These are phyloP conservation scores for Biancaea sappan DNA, from an alignment of 306 rosid species.

Conservation along the genomic window DNA sequence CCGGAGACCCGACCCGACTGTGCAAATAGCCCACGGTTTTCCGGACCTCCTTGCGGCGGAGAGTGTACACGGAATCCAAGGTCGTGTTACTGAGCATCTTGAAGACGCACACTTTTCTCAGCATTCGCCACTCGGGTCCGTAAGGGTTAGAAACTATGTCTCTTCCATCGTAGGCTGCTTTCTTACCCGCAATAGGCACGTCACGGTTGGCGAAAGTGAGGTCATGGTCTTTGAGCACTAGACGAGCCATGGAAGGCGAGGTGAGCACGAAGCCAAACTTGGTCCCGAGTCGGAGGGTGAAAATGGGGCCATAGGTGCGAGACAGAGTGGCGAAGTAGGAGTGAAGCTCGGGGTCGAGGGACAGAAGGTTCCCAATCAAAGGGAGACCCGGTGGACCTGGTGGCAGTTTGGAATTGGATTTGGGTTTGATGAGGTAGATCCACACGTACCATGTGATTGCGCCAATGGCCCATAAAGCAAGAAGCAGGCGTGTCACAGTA, in stretches of 20 bases:
- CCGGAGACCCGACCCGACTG: slow-evolving; percentile 41
- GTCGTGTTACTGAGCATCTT: slow-evolving; percentile 72
- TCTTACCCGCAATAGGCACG: slow-evolving; percentile 49
- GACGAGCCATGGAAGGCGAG: slow-evolving; percentile 57
- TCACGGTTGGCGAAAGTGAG: slow-evolving; percentile 75
- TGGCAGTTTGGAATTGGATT: slow-evolving; percentile 39
- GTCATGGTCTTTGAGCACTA: slow-evolving; percentile 66
- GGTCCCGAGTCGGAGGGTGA: slow-evolving; percentile 66
- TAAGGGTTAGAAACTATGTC: slow-evolving; percentile 72
- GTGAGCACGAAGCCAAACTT: slow-evolving; percentile 53
- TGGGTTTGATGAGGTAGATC: slow-evolving; percentile 29
- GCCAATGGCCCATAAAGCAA: slow-evolving; percentile 26
- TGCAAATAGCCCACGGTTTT: slow-evolving; percentile 40
- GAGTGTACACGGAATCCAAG: slow-evolving; percentile 58
- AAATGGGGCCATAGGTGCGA: slow-evolving; percentile 56
- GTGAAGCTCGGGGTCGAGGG: slow-evolving; percentile 75
- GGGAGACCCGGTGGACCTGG: slow-evolving; percentile 77
- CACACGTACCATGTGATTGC: slow-evolving; percentile 12
- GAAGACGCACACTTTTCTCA: slow-evolving; percentile 60
- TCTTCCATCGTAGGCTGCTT: slow-evolving; percentile 49
- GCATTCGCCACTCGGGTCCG: slow-evolving; percentile 83
- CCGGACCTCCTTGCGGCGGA: slow-evolving; percentile 62
- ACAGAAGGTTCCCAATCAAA: slow-evolving; percentile 63
- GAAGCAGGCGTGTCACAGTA: background rate
- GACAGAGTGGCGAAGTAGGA: slow-evolving; percentile 58